phyloP scores from a whole-genome alignment of 179 eudicot genomes.

The Beta macrorhiza region DNA sequence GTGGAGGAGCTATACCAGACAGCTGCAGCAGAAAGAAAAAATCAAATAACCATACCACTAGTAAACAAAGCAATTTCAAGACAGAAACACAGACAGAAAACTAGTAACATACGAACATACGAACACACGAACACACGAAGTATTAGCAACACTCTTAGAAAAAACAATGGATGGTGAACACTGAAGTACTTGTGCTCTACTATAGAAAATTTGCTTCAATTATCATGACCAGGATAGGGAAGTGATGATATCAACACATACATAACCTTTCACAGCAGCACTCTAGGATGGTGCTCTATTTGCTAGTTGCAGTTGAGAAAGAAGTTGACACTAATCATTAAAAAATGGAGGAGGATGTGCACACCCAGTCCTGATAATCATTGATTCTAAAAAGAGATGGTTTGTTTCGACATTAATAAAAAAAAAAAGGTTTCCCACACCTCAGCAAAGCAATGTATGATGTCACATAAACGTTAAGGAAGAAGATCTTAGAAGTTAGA shows the following conservation, averaged over 20 bases:
- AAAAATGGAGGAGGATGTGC: not conserved
- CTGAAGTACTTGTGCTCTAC: not conserved
- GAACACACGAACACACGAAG: not conserved
- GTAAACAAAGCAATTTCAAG: not conserved
- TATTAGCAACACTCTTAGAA: not conserved
- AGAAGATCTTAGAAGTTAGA: not conserved
- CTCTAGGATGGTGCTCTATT: not conserved
- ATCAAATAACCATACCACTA: conserved; percentile 15
- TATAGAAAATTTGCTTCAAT: not conserved
- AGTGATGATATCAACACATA: not conserved
- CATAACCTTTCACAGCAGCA: not conserved
- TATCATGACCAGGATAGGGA: not conserved
- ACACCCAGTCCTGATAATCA: not conserved
- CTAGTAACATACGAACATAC: not conserved
- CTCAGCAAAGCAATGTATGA: not conserved
- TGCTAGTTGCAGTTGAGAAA: not conserved
- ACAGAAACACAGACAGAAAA: not conserved
- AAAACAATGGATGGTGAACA: not conserved
- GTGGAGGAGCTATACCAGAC: conserved; percentile 94
- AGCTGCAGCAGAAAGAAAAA: conserved; percentile 51
- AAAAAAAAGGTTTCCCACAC: not conserved
- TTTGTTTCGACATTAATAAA: not conserved
- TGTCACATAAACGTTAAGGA: not conserved
- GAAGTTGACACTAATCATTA: not conserved
- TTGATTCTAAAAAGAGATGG: not conserved